phyloP scores from a whole-genome alignment of 306 rosid species.

The Vigna angularis region DNA sequence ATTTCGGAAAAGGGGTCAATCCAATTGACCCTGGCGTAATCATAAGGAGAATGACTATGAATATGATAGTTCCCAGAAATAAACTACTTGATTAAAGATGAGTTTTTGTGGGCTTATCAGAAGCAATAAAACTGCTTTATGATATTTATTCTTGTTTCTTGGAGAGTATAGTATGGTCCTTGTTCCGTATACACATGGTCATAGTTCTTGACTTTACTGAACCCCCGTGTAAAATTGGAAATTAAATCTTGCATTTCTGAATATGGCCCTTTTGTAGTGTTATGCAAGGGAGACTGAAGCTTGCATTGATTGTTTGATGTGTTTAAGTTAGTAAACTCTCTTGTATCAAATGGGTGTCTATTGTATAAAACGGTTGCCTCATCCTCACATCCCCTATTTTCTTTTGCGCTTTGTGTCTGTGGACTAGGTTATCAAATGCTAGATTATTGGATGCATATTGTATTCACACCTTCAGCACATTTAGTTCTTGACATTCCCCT shows the following conservation, averaged over 20 bases:
- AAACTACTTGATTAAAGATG: not conserved
- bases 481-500: slow-evolving; percentile 3
- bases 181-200: slow-evolving; percentile 6
- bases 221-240: not conserved
- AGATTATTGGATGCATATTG: not conserved
- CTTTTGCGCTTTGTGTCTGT: not conserved
- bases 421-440: not conserved
- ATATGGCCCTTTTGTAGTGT: not conserved
- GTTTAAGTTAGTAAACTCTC: not conserved
- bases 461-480: slow-evolving; percentile 2
- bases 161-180: not conserved
- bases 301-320: slow-evolving; percentile 31
- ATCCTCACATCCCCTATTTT: not conserved
- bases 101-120: slow-evolving; percentile 1
- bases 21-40: not conserved
- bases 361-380: slow-evolving; percentile 3
- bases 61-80: slow-evolving; percentile 9
- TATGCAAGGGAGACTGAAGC: slow-evolving; percentile 2
- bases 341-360: slow-evolving; percentile 18
- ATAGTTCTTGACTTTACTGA: slow-evolving; percentile 1
- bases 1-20: not conserved
- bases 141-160: slow-evolving; percentile 16
- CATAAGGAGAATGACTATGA: not conserved
- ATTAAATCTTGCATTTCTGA: slow-evolving; percentile 19
- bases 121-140: slow-evolving; percentile 7